Conservation (phyloP, 495 filamentous ascomycete species). For the Xeromyces bisporus region DNA sequence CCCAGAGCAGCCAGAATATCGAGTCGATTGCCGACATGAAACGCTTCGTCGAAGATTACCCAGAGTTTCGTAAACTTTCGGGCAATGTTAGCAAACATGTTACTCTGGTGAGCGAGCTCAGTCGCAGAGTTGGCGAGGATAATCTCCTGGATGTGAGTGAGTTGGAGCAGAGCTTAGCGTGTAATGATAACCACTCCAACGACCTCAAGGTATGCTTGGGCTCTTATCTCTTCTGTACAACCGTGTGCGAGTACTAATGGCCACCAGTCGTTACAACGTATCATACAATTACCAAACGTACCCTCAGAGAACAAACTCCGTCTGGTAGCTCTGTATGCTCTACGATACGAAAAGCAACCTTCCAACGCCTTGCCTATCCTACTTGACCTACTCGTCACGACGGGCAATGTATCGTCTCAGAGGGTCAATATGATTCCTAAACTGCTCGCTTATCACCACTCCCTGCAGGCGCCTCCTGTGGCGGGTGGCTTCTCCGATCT, state of each 20-base stretch:
- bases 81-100: conserved; percentile 98
- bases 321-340: conserved; percentile 76
- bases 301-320: conserved; percentile 66
- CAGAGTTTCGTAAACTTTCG: conserved; percentile 89
- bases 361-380: conserved; percentile 65
- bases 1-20: conserved; percentile 80
- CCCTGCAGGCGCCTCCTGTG: conserved; percentile 53
- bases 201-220: conserved; percentile 56
- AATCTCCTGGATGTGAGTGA: conserved; percentile 85
- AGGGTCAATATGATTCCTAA: conserved; percentile 58
- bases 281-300: conserved; percentile 61
- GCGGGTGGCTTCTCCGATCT: conserved; percentile 69
- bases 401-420: conserved; percentile 54
- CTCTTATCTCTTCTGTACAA: conserved; percentile 1
- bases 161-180: conserved; percentile 89
- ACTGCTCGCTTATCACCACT: conserved; percentile 66
- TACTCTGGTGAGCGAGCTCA: conserved; percentile 84
- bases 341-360: conserved; percentile 78
- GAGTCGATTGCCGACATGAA: conserved; percentile 98
- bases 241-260: conserved; percentile 1
- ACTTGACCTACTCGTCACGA: conserved; percentile 66
- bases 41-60: conserved; percentile 96
- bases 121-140: conserved; percentile 67
- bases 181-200: conserved; percentile 79
- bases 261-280: conserved; percentile 57